Conservation (phyloP, 2,329 filamentous ascomycete species). For the Penicillium sp. region DNA sequence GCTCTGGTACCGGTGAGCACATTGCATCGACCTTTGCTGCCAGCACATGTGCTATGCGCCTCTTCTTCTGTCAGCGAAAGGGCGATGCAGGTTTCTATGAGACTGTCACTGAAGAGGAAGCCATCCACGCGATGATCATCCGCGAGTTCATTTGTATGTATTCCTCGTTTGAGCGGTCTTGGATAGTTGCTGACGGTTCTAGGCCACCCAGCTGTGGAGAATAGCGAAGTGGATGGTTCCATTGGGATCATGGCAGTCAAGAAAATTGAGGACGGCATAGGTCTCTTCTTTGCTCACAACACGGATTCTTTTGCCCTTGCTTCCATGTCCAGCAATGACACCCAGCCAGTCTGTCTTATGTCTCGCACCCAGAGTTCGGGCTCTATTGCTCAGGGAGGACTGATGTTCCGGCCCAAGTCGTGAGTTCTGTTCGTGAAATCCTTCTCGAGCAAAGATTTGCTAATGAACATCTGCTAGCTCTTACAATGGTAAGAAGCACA, state of each 20-base stretch:
- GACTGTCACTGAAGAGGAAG: conserved; percentile 68
- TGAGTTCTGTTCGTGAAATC: conserved; percentile 12
- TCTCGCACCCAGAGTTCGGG: conserved; percentile 60
- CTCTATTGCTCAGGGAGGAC: conserved; percentile 47
- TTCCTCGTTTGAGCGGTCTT: background rate
- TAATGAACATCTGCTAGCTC: background rate
- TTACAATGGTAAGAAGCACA: background rate
- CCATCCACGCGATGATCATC: conserved; percentile 68
- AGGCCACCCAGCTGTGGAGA: conserved; percentile 72
- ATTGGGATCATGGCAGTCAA: conserved; percentile 91
- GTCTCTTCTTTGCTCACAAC: conserved; percentile 92
- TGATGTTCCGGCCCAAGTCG: conserved; percentile 26
- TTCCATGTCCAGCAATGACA: conserved; percentile 77
- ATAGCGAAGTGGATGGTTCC: conserved; percentile 74
- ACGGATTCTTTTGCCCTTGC: conserved; percentile 83
- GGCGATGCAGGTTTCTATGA: conserved; percentile 56
- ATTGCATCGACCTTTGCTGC: conserved; percentile 96
- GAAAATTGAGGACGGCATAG: conserved; percentile 67
- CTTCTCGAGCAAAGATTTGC: background rate
- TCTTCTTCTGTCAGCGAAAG: conserved; percentile 66
- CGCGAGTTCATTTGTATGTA: conserved; percentile 77
- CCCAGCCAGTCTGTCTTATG: conserved; percentile 75
- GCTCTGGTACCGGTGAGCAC: conserved; percentile 93
- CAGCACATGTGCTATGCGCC: conserved; percentile 73
- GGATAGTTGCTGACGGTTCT: background rate